Conservation (phyloP, 2,329 filamentous ascomycete genomes). For the Cladophialophora chaetospira region DNA sequence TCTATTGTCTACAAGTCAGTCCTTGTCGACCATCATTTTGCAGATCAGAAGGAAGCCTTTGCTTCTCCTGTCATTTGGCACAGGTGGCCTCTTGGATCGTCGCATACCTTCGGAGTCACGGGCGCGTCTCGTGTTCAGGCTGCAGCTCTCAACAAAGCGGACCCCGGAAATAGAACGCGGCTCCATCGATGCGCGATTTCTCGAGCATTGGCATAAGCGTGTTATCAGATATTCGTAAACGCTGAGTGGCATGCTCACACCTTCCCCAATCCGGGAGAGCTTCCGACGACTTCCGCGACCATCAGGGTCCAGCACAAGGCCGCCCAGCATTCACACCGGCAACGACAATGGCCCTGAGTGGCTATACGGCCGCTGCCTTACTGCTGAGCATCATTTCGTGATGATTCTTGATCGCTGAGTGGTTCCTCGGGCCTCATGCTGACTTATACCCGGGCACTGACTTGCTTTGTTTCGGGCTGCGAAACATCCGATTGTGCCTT, state of each 20-base stretch:
- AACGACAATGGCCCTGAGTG: not conserved
- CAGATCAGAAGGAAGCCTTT: too few species aligned
- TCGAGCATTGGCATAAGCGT: not conserved
- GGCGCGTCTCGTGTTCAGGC: too few species aligned
- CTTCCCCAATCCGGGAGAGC: not conserved
- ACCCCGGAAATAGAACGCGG: not conserved
- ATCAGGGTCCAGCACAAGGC: not conserved
- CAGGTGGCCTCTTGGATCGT: not conserved
- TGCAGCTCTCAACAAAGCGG: too few species aligned
- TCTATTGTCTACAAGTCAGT: too few species aligned
- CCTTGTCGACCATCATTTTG: too few species aligned
- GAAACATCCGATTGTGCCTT: constrained; percentile 1
- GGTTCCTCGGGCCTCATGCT: not conserved
- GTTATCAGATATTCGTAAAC: not conserved
- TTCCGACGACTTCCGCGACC: constrained; percentile 23
- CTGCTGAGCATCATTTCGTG: constrained; percentile 1
- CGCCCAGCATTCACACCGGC: not conserved
- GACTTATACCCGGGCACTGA: constrained; percentile 15
- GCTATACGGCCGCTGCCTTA: constrained; percentile 19
- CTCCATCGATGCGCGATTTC: constrained; percentile 6
- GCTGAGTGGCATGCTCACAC: constrained; percentile 8
- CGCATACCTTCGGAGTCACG: not conserved
- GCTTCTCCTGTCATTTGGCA: not conserved
- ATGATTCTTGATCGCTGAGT: not conserved
- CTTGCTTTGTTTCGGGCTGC: constrained; percentile 2